These are phyloP conservation scores for Paecilomyces formosus DNA, from an alignment of 2,329 filamentous ascomycete species.

Conservation along the genomic window DNA sequence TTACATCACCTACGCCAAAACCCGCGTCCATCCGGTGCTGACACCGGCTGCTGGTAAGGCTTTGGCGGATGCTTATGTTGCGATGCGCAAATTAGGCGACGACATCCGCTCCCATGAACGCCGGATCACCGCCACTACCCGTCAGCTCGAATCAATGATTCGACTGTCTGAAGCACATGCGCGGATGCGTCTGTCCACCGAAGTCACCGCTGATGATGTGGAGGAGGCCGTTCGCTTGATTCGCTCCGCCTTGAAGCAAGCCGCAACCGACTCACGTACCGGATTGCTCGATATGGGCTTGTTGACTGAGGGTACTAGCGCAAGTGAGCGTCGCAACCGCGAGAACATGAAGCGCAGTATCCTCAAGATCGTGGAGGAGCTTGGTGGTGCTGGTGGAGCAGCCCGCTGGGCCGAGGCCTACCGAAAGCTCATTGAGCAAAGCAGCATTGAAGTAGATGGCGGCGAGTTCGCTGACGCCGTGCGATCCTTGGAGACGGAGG, in stretches of 20 bases:
- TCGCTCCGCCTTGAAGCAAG: constrained; percentile 88
- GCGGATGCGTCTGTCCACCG: constrained; percentile 80
- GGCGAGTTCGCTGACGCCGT: constrained; percentile 78
- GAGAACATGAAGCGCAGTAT: constrained; percentile 79
- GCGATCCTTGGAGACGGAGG: constrained; percentile 74
- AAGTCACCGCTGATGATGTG: constrained; percentile 76
- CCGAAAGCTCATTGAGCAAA: constrained; percentile 63
- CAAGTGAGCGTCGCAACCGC: constrained; percentile 74
- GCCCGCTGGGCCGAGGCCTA: constrained; percentile 75
- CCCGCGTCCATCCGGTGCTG: constrained; percentile 75
- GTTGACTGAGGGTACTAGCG: constrained; percentile 86
- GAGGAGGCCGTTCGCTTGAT: constrained; percentile 87
- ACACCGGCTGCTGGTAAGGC: constrained; percentile 73
- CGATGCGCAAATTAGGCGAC: constrained; percentile 88
- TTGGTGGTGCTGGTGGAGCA: constrained; percentile 58
- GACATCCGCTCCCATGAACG: constrained; percentile 83
- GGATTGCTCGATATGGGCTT: constrained; percentile 96
- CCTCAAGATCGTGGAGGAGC: constrained; percentile 68
- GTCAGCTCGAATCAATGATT: constrained; percentile 97
- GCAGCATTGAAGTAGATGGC: constrained; percentile 62
- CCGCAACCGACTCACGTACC: constrained; percentile 84
- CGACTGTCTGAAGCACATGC: constrained; percentile 92
- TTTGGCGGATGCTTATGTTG: constrained; percentile 80
- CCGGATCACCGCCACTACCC: constrained; percentile 93
- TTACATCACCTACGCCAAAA: constrained; percentile 94